phyloP scores from a whole-genome alignment of 495 filamentous ascomycete species.

The Ramalina intermedia region DNA sequence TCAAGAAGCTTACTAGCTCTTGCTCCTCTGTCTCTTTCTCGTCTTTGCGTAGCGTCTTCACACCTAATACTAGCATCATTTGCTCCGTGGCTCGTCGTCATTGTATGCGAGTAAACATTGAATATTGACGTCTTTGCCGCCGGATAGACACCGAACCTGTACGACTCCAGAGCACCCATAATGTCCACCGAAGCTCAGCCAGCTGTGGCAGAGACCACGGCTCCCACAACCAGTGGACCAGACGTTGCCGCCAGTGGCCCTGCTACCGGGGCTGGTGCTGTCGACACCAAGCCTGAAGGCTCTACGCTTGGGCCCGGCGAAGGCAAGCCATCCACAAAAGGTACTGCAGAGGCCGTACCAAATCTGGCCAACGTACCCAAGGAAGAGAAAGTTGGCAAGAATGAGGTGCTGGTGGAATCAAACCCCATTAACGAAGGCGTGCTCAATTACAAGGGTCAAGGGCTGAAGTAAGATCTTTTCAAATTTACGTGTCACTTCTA shows the following conservation, averaged over 20 bases:
- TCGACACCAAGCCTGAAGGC: conserved; percentile 26
- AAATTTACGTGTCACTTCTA: background rate
- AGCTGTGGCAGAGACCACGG: conserved; percentile 34
- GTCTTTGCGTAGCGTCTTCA: background rate
- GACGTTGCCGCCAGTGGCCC: conserved; percentile 32
- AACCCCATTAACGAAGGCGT: conserved; percentile 59
- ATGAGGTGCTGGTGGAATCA: conserved; percentile 36
- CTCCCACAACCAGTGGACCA: conserved; percentile 27
- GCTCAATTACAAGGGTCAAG: conserved; percentile 76
- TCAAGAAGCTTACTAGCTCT: conserved; percentile 9
- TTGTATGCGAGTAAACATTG: background rate
- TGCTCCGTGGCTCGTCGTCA: background rate
- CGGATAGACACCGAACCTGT: background rate
- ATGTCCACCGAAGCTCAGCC: conserved; percentile 38
- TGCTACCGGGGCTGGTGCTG: conserved; percentile 24
- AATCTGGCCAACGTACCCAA: conserved; percentile 23
- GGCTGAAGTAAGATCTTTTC: conserved; percentile 65
- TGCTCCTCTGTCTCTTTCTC: conserved; percentile 10
- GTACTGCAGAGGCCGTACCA: conserved; percentile 28
- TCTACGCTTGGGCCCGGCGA: conserved; percentile 16
- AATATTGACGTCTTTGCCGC: background rate
- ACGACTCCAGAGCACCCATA: background rate
- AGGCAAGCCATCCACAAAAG: conserved; percentile 23
- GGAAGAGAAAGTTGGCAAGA: conserved; percentile 28
- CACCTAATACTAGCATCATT: background rate